Base-by-base conservation (phyloP, 176 grass and related monocot species). In the Eremochloa ophiuroides region DNA sequence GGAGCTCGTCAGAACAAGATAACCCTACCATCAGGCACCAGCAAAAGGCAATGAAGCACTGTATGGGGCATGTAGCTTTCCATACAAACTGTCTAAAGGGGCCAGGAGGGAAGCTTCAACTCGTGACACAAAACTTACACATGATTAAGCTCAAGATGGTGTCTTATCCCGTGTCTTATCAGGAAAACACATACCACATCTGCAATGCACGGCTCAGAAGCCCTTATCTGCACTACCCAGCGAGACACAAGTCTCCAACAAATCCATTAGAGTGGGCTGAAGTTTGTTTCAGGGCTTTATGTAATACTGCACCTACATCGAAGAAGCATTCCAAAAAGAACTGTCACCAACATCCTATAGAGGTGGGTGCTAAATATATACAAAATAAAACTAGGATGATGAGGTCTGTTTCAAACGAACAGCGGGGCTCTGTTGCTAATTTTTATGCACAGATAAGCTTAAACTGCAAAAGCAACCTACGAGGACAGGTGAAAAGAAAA, bases 291-390 rank as follows among this genome's bases (percentile, higher is more conserved):
- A 22, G 8, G 28, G 47, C 77, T n/a, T 69, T 53, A 64, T 89
- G 66, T 77, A 23, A 81, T 43, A 77, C 72, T 66, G 60, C 77
- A 85, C 77, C 42, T n/a, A n/a, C n/a, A n/a, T n/a, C n/a, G 11
- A 26, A 76, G 62, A 78, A 71, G 34, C 71, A 77, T 74, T 69
- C 73, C 61, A 23, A 59, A 90, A 79, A 43, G 1, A n/a, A 41
- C 31, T 86, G 29, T 78, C 88, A 90, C 80, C 88, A 53, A 74
- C 88, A 86, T 86, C 60, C 74, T 79, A 48, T 69, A 43, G 31
- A 79, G 68, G 83, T 86, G 83, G 88, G 84, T 68, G 88, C 88
- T 83, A 83, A 62, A 82, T 86, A 90, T 79, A 83, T 86, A 83
- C 69, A 83, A 42, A 86, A 79, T 53, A 55, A 60, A 86, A 66